phyloP scores from a whole-genome alignment of 164 flowering plant species.

The Dillenia turbinata region DNA sequence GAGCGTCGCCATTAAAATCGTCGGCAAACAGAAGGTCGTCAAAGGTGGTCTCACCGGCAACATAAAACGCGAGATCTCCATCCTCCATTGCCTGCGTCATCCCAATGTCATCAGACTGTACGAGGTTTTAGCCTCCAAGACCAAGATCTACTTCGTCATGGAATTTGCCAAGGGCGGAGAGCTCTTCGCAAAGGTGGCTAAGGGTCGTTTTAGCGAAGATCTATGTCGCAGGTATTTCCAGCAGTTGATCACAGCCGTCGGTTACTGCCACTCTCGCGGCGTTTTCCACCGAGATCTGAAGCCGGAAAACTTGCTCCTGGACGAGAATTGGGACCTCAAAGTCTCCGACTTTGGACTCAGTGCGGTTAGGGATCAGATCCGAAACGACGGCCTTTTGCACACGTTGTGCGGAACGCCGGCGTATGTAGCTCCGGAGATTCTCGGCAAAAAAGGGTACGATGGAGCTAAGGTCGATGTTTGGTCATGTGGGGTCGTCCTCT shows the following conservation, averaged over 20 bases:
- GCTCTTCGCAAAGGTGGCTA: conserved; percentile 51
- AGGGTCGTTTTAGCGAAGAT: conserved; percentile 51
- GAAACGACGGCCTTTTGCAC: conserved; percentile 54
- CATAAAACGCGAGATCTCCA: conserved; percentile 52
- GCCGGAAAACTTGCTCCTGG: conserved; percentile 66
- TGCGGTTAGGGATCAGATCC: conserved; percentile 47
- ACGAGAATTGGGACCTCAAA: conserved; percentile 53
- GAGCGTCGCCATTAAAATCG: conserved; percentile 67
- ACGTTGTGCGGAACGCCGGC: conserved; percentile 80
- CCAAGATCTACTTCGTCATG: conserved; percentile 72
- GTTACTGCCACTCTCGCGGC: conserved; percentile 61
- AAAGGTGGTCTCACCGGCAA: conserved; percentile 26
- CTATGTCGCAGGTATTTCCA: conserved; percentile 61
- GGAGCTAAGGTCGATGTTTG: conserved; percentile 63
- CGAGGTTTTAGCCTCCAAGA: conserved; percentile 68
- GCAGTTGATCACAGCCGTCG: conserved; percentile 62
- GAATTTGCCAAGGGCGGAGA: conserved; percentile 74
- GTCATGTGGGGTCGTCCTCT: conserved; percentile 71
- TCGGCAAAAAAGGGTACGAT: conserved; percentile 59
- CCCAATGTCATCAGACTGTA: conserved; percentile 48
- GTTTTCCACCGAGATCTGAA: conserved; percentile 69
- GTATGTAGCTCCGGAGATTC: conserved; percentile 69
- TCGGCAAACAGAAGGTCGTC: conserved; percentile 45
- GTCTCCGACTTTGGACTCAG: conserved; percentile 69
- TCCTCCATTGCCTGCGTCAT: conserved; percentile 64